These are phyloP conservation scores for Chlorella sp. DNA, from an alignment of 139 green algal genomes.

Conservation along the genomic window DNA sequence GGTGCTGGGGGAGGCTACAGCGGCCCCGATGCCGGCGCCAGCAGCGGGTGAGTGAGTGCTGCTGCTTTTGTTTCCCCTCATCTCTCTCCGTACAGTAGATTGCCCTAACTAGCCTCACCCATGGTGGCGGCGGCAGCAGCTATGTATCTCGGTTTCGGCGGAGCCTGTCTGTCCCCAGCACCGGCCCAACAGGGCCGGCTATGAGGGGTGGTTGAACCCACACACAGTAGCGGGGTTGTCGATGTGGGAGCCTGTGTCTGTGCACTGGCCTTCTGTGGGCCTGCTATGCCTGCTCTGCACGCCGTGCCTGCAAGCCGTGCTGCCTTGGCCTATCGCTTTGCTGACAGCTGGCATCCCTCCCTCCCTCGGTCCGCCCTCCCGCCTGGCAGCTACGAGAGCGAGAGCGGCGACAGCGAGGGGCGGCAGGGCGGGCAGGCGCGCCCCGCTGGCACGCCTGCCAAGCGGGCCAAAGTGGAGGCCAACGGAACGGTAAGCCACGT, in stretches of 20 bases:
- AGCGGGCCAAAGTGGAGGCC: not conserved
- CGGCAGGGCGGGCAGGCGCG: not conserved
- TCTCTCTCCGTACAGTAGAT: too few relatives aligned
- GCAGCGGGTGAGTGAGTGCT: not conserved
- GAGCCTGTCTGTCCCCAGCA: too few relatives aligned
- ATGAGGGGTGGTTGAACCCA: too few relatives aligned
- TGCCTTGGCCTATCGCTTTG: not conserved
- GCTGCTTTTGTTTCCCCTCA: too few relatives aligned
- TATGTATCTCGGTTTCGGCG: too few relatives aligned
- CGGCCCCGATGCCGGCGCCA: not conserved
- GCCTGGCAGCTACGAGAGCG: not conserved
- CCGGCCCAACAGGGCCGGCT: too few relatives aligned
- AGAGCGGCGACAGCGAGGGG: not conserved
- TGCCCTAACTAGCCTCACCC: too few relatives aligned
- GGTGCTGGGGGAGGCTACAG: not conserved
- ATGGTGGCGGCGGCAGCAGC: too few relatives aligned
- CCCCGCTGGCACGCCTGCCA: not conserved
- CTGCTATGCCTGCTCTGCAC: not conserved
- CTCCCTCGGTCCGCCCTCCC: not conserved
- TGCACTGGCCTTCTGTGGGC: not conserved
- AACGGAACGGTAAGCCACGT: not conserved
- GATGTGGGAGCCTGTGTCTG: too few relatives aligned
- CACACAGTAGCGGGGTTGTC: too few relatives aligned
- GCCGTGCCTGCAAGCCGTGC: not conserved
- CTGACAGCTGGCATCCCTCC: not conserved